Evolutionary conservation across 108 stramenopile genomes (phyloP), one percentile per base, ranked within the genome.

Genomic region (Discostella stelligeroides): DNA sequence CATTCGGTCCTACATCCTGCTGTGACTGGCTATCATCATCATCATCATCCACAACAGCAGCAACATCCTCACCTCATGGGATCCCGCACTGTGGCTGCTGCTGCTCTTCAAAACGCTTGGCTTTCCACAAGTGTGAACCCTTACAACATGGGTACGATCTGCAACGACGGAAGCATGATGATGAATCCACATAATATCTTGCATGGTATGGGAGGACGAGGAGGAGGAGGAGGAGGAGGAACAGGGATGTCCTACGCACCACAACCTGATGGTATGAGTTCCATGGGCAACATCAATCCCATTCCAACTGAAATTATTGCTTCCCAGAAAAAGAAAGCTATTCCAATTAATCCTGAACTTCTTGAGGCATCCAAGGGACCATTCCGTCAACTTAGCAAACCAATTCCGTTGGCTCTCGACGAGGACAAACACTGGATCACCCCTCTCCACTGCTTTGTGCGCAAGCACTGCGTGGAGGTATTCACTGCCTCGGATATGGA

Each of bases 361-460:
- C 41, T 68, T 10, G 76, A 73, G 41, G 72, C 75, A 45, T 67
- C 76, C 60, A 77, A 79, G 30, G 91, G 88, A 42, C 88, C 88
- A 3, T 92, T 86, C 68, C 77, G 70, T 12, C 65, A 64, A 28
- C 68, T 89, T 55, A 60, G 75, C 6, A 51, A 82, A 25, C 84
- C 86, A 24, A 63, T 85, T 28, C 80, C 88, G 15, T 57, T 93
- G 41, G 81, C 86, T 0, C 79, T 90, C 70, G 67, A 70, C 17
- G 62, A 70, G 23, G 92, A 93, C 58, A 86, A 86, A 24, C 86
- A 91, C 23, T 93, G 88, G 88, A 68, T 93, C 25, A 93, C 92
- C 15, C 88, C 89, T 18, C 75, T 93, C 12, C 88, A 93, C 70
- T 93, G 92, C 67, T 93, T 91, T 53, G 85, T 93, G 24, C 89